These are phyloP conservation scores for Pythium aquatile DNA, from an alignment of 352 stramenopile genomes.

Conservation along the genomic window DNA sequence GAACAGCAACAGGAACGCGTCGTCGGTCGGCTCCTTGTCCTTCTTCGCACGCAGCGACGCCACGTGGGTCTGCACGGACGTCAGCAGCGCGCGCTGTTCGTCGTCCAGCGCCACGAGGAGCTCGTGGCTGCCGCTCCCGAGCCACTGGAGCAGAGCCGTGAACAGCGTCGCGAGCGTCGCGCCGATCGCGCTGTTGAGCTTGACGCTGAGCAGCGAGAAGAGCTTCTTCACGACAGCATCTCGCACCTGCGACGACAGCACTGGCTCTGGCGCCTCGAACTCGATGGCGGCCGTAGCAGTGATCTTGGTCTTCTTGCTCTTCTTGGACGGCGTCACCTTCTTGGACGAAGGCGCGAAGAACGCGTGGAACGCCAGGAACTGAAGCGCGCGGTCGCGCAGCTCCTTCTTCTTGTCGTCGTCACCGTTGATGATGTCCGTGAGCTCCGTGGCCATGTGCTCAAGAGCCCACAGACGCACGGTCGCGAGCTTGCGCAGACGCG, in stretches of 20 bases:
- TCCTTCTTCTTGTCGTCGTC: constrained; percentile 22
- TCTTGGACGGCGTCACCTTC: constrained; percentile 28
- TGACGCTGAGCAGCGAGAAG: constrained; percentile 57
- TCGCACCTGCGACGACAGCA: constrained; percentile 46
- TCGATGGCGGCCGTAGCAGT: constrained; percentile 25
- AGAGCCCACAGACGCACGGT: constrained; percentile 74
- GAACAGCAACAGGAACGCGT: constrained; percentile 73
- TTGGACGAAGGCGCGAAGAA: constrained; percentile 49
- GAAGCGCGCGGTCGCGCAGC: constrained; percentile 45
- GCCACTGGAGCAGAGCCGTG: constrained; percentile 36
- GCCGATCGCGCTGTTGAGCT: constrained; percentile 38
- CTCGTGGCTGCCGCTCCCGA: constrained; percentile 31
- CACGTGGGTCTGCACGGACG: constrained; percentile 36
- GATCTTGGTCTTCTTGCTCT: constrained; percentile 29
- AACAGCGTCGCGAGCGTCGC: constrained; percentile 52
- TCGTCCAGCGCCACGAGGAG: constrained; percentile 47
- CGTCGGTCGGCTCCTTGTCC: constrained; percentile 41
- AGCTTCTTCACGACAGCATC: constrained; percentile 59
- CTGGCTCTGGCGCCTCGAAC: constrained; percentile 30
- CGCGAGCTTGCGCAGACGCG: constrained; percentile 48
- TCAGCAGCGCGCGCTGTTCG: constrained; percentile 33
- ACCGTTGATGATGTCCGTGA: constrained; percentile 34
- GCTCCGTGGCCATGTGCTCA: constrained; percentile 52
- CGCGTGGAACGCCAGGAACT: constrained; percentile 68
- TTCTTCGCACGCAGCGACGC: constrained; percentile 29